Conservation (phyloP, 139 green algal genomes). For the Mesotaenium endlicherianum region DNA sequence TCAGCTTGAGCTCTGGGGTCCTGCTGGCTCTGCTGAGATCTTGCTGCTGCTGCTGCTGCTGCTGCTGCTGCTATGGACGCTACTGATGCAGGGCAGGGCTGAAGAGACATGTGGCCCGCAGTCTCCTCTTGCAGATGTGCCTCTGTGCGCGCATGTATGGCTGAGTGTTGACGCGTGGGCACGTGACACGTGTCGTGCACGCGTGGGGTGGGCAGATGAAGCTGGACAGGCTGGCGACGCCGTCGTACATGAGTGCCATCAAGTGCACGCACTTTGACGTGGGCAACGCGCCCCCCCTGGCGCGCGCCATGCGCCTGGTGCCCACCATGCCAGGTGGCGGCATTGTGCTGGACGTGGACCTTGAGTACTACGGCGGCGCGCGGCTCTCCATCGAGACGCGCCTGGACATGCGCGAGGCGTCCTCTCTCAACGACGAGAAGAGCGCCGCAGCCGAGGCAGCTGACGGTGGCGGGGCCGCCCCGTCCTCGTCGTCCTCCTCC, state of each 20-base stretch:
- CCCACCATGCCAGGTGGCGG: background rate
- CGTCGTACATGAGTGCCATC: slow-evolving; percentile 32
- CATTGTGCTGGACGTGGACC: slow-evolving; percentile 17
- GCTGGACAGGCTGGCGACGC: slow-evolving; percentile 6
- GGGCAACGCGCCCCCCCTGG: slow-evolving; percentile 20
- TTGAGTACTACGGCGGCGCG: slow-evolving; percentile 26
- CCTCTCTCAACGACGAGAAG: slow-evolving; percentile 15
- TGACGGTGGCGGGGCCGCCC: background rate
- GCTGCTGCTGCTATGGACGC: too few relatives aligned
- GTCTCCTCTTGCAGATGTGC: too few relatives aligned
- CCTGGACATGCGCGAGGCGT: slow-evolving; percentile 26
- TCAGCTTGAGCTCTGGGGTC: too few relatives aligned
- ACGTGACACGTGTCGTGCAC: too few relatives aligned
- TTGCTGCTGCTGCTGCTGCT: too few relatives aligned
- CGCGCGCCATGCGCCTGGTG: slow-evolving; percentile 13
- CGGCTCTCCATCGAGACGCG: slow-evolving; percentile 25
- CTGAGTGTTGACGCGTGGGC: too few relatives aligned
- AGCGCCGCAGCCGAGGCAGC: background rate
- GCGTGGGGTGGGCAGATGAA: slow-evolving; percentile 2
- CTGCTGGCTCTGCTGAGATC: too few relatives aligned
- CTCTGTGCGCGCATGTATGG: too few relatives aligned
- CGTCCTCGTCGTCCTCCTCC: background rate
- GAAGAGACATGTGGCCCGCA: too few relatives aligned
- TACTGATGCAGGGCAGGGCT: too few relatives aligned
- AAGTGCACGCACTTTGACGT: slow-evolving; percentile 33